Base-by-base conservation (phyloP, 148 eudicot genomes). In the Silene conica region DNA sequence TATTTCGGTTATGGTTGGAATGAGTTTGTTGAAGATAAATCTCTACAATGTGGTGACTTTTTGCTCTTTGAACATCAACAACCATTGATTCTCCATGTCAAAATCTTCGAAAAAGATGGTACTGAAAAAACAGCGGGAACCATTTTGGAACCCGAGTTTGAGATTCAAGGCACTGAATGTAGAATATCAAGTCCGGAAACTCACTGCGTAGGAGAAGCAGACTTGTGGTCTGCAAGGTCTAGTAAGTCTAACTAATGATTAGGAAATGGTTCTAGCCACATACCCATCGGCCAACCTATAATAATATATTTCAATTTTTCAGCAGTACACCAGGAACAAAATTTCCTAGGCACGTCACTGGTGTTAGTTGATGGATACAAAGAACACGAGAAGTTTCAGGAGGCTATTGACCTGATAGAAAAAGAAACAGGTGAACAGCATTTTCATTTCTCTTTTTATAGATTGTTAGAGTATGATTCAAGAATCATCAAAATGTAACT, bases 91-190 rank as follows among this genome's bases (percentile, higher is more conserved):
- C 77, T 78, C 46, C 69, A 73, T 67, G 76, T 78, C 73, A 78
- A 67, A 60, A 58, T 78, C 21, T 78, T 65, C 15, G 69, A 73
- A 31, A 78, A 78, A 31, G 81, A 78, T 73, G 81, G 81, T 26
- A 67, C 72, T 50, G 73, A 78, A 73, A 78, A 67, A 58, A n/a
- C 59, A 18, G 43, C 25, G 6, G 77, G 63, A 58, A 50, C 48
- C 5, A 67, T 58, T 25, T 31, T 61, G 23, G 73, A 73, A 57
- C 50, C 16, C 9, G 71, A 50, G 10, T 10, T 19, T 48, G 56
- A 67, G 20, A 67, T 18, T 21, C 69, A 61, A 56, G 48, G 62
- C 50, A 65, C 56, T 57, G 80, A 65, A 56, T 41, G 41, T 57
- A 63, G 25, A 46, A 45, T 8, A 14, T 19, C 16, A 68, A 67